Base-by-base conservation (phyloP, 805 yeast species). In the Candida insectorum region DNA sequence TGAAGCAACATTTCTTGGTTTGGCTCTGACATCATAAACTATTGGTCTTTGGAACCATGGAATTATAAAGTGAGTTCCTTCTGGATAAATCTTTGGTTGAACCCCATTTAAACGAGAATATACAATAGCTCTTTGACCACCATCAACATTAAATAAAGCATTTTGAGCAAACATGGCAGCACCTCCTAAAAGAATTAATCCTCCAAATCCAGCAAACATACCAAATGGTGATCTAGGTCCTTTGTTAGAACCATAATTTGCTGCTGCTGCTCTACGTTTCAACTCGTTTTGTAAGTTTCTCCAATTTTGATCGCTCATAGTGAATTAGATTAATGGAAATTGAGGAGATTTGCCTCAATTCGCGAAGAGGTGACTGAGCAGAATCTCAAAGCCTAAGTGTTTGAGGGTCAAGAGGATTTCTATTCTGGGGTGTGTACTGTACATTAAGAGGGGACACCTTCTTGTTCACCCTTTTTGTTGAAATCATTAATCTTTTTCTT, bases 71-170 rank as follows among this genome's bases (percentile, higher is more conserved):
- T 93, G 98, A 2, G 98, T 93, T 47, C 98, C 98, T 68, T 93
- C 98, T 30, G 77, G 77, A 57, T 81, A 87, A 44, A 93, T 86
- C 40, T 71, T 75, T 12, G 89, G 79, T 54, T 79, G 84, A 30
- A 93, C 81, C 55, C 98, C 98, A 31, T 77, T 73, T 17, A 88
- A 31, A 55, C 98, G 79, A 16, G 95, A 87, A 59, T 93, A 93
- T 24, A 93, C 75, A 52, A 93, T 89, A 12, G 97, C 98, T 56
- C 98, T 75, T 61, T 91, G 97, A 62, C 98, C 98, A 78, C 98
- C 98, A 62, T 93, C 97, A 40, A 93, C 98, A 45, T 68, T 67
- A 48, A 65, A 67, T 38, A 67, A 57, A 14, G 71, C 71, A 39
- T 66, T 66, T 34, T 64, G 70, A 11, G 65, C 71, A 28, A 66